phyloP scores from a whole-genome alignment of 805 yeast genomes.

The Starmerella cellae region DNA sequence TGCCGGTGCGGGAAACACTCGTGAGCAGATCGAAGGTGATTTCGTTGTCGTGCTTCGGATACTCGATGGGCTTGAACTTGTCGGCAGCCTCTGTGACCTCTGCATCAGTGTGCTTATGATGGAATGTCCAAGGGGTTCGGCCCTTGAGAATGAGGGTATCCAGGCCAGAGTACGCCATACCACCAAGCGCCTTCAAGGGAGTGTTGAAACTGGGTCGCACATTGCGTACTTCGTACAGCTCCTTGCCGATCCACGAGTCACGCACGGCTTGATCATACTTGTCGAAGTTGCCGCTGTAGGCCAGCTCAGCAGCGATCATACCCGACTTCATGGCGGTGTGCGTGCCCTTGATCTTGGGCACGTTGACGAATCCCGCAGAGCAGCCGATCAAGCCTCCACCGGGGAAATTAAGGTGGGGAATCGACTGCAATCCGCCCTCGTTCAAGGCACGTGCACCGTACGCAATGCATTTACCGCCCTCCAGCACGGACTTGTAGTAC shows the following conservation, averaged over 20 bases:
- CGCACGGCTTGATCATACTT: conserved; percentile 53
- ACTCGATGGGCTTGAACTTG: conserved; percentile 56
- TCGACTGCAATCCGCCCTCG: conserved; percentile 92
- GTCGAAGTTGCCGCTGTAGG: conserved; percentile 34
- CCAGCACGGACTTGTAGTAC: conserved; percentile 54
- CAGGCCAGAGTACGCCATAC: conserved; percentile 71
- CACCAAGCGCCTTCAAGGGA: conserved; percentile 66
- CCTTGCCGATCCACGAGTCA: conserved; percentile 76
- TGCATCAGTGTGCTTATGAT: conserved; percentile 57
- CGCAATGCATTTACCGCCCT: conserved; percentile 84
- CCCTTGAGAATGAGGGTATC: conserved; percentile 72
- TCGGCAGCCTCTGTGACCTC: conserved; percentile 55
- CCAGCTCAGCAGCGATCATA: conserved; percentile 81
- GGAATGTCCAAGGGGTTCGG: conserved; percentile 74
- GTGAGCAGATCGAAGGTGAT: conserved; percentile 85
- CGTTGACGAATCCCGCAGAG: conserved; percentile 92
- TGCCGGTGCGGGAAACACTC: conserved; percentile 92
- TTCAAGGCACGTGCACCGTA: conserved; percentile 94
- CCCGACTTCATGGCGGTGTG: conserved; percentile 97
- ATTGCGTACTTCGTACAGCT: conserved; percentile 72
- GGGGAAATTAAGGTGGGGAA: conserved; percentile 82
- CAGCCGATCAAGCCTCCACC: conserved; percentile 96
- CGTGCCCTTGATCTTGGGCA: conserved; percentile 93
- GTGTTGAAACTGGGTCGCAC: conserved; percentile 81
- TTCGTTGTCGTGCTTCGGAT: conserved; percentile 93